Evolutionary conservation across 2,329 filamentous ascomycete genomes (phyloP), one percentile per base, ranked within the genome.

Genomic region (Arthroderma sp.): DNA sequence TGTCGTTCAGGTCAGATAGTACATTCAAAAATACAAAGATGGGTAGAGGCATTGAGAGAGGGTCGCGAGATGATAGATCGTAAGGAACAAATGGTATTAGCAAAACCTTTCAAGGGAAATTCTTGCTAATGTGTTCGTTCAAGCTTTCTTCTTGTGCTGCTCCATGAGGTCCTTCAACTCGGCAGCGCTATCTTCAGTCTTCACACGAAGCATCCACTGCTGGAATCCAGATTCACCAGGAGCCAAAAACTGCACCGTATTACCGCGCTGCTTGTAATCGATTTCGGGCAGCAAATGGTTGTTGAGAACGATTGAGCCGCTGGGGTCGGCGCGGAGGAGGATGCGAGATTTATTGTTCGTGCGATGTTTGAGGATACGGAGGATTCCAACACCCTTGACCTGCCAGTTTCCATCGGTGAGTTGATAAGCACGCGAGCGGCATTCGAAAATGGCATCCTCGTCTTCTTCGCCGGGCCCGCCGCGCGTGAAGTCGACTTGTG

Each of bases 341-440:
- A 93, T 74, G 41, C 88, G 82, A 2, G 84, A 79, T 28, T 79
- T 77, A 19, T 80, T 81, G 0, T 83, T 87, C 15, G 78, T 77
- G 68, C 87, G 86, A 73, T 91, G 80, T 70, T 86, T 85, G 60
- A 94, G 76, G 13, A 95, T 68, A 39, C 86, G 84, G 55, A 91
- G 73, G 9, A 81, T 79, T 0, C 89, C 89, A 6, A 88, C 75
- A 47, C 88, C 88, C 68, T 85, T 81, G 0, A 79, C 82, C 31
- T 78, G 74, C 87, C 87, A 94, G 1, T 75, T 80, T 68, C 64
- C 66, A 73, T 73, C 55, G 71, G 73, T 41, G 70, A 82, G 81
- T 68, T 85, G 85, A 61, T 85, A 72, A 11, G 82, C 85, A 70
- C 88, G 88, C 47, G 84, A 83, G 23, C 84, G 81, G 13, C 86